These are phyloP conservation scores for Boechera retrofracta DNA, from an alignment of 345 rosid genomes.

Conservation along the genomic window DNA sequence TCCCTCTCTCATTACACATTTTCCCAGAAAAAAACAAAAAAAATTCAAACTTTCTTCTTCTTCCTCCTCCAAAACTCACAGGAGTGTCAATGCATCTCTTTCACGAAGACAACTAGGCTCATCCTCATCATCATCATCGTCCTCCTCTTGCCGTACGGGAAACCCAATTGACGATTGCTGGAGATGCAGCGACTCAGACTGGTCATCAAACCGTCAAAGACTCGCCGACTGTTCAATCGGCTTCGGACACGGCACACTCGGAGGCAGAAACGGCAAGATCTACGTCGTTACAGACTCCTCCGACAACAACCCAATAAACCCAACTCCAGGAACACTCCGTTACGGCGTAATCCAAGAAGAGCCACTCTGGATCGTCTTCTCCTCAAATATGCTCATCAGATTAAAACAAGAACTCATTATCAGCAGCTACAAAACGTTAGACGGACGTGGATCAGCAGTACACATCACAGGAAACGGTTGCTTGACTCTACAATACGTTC, in stretches of 20 bases:
- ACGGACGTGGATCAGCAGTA: constrained; percentile 76
- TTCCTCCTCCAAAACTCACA: constrained; percentile 22
- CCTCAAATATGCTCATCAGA: constrained; percentile 63
- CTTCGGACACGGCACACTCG: constrained; percentile 66
- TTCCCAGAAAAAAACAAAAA: background rate
- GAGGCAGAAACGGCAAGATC: constrained; percentile 75
- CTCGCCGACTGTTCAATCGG: constrained; percentile 77
- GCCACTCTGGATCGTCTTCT: constrained; percentile 83
- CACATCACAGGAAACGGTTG: constrained; percentile 81
- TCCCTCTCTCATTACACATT: constrained; percentile 17
- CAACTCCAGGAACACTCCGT: constrained; percentile 81
- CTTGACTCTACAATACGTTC: constrained; percentile 67
- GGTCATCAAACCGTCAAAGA: constrained; percentile 64
- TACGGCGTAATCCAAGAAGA: constrained; percentile 69
- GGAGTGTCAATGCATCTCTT: constrained; percentile 48
- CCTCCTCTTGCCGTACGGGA: constrained; percentile 59
- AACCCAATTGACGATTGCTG: constrained; percentile 88
- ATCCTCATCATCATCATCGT: background rate
- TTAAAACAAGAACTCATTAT: constrained; percentile 75
- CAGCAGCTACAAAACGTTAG: constrained; percentile 79
- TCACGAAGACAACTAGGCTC: constrained; percentile 47
- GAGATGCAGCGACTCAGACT: constrained; percentile 59
- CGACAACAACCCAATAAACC: constrained; percentile 65
- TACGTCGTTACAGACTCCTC: constrained; percentile 88
- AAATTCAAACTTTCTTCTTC: constrained; percentile 6